phyloP scores from a whole-genome alignment of 495 filamentous ascomycete genomes.

The Pseudoneurospora amorphoporcata region DNA sequence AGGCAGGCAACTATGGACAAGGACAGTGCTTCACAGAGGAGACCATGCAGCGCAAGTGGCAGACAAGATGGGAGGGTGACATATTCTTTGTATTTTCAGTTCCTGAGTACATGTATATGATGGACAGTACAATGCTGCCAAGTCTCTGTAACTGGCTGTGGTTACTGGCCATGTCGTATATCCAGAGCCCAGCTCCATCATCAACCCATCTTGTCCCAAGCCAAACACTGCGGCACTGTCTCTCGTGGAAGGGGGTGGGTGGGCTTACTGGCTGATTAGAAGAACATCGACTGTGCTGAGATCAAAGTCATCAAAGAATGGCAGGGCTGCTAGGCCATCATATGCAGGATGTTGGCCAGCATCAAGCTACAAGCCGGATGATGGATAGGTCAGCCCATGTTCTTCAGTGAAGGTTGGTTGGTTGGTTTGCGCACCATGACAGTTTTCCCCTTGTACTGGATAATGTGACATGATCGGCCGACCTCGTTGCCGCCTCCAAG shows the following conservation, averaged over 20 bases:
- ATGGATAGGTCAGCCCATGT: constrained; percentile 8
- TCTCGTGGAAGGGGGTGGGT: constrained; percentile 7
- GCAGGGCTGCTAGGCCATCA: constrained; percentile 83
- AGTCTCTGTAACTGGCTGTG: background rate
- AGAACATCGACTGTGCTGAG: constrained; percentile 94
- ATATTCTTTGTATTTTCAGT: constrained; percentile 26
- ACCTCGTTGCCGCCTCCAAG: constrained; percentile 96
- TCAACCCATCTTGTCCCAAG: constrained; percentile 11
- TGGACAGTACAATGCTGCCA: constrained; percentile 17
- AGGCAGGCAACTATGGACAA: background rate
- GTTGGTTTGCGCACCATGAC: constrained; percentile 65
- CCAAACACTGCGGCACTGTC: constrained; percentile 8
- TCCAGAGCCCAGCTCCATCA: constrained; percentile 14
- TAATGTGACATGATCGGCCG: constrained; percentile 91
- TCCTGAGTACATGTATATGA: constrained; percentile 22
- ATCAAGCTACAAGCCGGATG: constrained; percentile 55
- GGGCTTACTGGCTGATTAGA: constrained; percentile 88
- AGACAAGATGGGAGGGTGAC: constrained; percentile 9
- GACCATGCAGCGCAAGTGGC: constrained; percentile 7
- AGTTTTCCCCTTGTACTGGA: constrained; percentile 98
- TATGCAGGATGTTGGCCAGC: constrained; percentile 96
- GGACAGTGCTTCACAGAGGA: constrained; percentile 3
- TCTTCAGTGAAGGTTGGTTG: background rate
- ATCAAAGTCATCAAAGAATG: constrained; percentile 98
- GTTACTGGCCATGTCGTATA: background rate